Evolutionary conservation across 2,329 filamentous ascomycete genomes (phyloP).

Genomic region (Ceratocystis variospora): DNA sequence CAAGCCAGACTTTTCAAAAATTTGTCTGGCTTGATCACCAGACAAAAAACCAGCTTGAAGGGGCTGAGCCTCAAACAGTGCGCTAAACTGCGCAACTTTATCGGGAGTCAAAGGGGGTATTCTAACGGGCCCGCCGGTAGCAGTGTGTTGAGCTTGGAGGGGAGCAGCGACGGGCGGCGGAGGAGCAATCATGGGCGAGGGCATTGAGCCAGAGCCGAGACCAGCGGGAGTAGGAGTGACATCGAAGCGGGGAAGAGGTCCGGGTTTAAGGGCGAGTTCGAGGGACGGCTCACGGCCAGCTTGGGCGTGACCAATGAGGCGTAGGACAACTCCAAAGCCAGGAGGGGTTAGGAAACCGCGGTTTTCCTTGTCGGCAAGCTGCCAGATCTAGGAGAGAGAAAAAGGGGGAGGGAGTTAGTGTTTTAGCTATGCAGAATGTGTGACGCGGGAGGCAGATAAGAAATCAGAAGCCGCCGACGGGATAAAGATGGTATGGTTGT

Average conservation of each 20-base stretch:
- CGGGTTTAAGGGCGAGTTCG: conserved; percentile 71
- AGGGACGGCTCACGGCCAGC: conserved; percentile 66
- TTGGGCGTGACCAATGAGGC: conserved; percentile 92
- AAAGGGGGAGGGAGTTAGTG: background rate
- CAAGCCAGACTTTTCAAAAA: conserved; percentile 84
- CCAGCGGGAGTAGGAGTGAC: conserved; percentile 21
- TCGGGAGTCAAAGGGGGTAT: conserved; percentile 80
- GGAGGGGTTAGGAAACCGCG: conserved; percentile 81
- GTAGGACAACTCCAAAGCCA: conserved; percentile 83
- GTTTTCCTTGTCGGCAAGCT: conserved; percentile 95
- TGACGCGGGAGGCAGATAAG: background rate
- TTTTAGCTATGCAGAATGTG: background rate
- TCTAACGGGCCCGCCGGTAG: conserved; percentile 52
- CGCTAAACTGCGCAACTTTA: conserved; percentile 76
- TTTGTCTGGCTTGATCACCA: conserved; percentile 76
- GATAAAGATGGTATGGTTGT: conserved; percentile 19
- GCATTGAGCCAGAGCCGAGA: conserved; percentile 20
- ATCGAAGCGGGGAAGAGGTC: conserved; percentile 85
- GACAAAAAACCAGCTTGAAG: conserved; percentile 64
- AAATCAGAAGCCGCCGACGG: background rate
- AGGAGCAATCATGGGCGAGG: conserved; percentile 23
- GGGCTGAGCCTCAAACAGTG: conserved; percentile 81
- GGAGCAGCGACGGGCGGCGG: conserved; percentile 35
- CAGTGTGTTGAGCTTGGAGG: conserved; percentile 44
- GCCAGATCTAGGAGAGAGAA: conserved; percentile 64